phyloP scores from a whole-genome alignment of 768 basidiomycete species.

The Boletus edulis region DNA sequence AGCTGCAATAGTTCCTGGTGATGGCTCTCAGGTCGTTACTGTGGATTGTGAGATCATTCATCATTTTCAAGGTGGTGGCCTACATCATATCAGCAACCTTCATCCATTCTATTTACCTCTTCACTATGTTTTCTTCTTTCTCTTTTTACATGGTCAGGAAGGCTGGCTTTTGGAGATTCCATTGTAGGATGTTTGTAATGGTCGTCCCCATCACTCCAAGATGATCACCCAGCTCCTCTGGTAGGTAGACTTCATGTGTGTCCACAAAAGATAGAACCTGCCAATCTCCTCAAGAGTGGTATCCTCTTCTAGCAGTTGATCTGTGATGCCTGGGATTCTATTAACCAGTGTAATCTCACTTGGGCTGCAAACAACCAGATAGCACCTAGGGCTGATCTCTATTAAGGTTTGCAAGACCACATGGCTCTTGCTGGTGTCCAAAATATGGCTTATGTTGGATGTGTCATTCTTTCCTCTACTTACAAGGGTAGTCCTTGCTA shows the following conservation, averaged over 20 bases:
- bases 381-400: constrained; percentile 33
- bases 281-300: constrained; percentile 34
- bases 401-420: constrained; percentile 35
- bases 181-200: background rate
- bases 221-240: constrained; percentile 30
- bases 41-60: constrained; percentile 33
- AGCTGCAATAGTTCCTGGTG: constrained; percentile 40
- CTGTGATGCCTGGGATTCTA: constrained; percentile 44
- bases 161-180: constrained; percentile 36
- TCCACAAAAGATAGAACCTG: constrained; percentile 4
- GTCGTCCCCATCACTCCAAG: constrained; percentile 1
- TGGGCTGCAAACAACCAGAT: constrained; percentile 36
- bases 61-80: constrained; percentile 15
- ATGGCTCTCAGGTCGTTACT: constrained; percentile 13
- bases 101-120: constrained; percentile 37
- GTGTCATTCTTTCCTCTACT: constrained; percentile 38
- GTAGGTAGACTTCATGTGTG: constrained; percentile 29
- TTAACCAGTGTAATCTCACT: constrained; percentile 39
- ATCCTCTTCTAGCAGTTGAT: constrained; percentile 44
- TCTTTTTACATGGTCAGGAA: constrained; percentile 32
- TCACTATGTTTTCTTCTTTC: constrained; percentile 46
- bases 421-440: constrained; percentile 20
- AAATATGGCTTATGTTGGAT: constrained; percentile 32
- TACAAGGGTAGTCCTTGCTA: constrained; percentile 39
- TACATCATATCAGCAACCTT: constrained; percentile 33